A percentile compares a stretch with the other conserved stretches of the same genome.
phyloP scores from a whole-genome alignment of 164 flowering plant species.

The Nymphaea colorata region DNA sequence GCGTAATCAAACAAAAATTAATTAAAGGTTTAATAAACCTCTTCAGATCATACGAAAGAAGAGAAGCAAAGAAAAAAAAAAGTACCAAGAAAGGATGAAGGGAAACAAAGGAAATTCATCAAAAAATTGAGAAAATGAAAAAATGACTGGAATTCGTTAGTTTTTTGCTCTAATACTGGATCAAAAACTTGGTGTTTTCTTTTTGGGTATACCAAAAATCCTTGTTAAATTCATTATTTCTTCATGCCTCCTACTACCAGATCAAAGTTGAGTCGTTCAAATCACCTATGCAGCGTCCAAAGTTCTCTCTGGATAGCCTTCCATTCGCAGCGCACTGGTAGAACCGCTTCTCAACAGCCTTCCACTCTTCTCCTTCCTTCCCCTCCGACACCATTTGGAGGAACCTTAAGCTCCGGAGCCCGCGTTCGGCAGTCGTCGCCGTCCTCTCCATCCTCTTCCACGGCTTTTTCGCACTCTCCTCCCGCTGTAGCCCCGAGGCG shows the following conservation, averaged over 20 bases:
- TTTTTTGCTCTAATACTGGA: not conserved
- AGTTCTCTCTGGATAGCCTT: slow-evolving; percentile 49
- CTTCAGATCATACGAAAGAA: too few relatives aligned
- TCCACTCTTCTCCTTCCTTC: slow-evolving; percentile 61
- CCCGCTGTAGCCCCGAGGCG: not conserved
- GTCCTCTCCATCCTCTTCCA: slow-evolving; percentile 15
- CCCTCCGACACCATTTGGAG: slow-evolving; percentile 54
- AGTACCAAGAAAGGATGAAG: too few relatives aligned
- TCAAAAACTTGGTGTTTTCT: not conserved
- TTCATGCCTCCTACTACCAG: not conserved
- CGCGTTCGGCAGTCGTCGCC: slow-evolving; percentile 33
- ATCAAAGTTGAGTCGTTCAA: not conserved
- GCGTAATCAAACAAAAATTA: too few relatives aligned
- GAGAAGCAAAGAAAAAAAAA: too few relatives aligned
- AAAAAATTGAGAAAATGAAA: not conserved
- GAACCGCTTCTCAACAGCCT: slow-evolving; percentile 56
- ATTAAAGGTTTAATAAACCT: too few relatives aligned
- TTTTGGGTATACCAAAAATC: not conserved
- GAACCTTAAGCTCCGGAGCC: slow-evolving; percentile 59
- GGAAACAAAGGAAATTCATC: not conserved
- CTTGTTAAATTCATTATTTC: too few relatives aligned
- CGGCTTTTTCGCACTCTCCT: not conserved
- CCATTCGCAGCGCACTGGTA: slow-evolving; percentile 36
- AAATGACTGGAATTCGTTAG: not conserved
- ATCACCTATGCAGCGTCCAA: slow-evolving; percentile 68